A percentile compares a stretch with the other conserved stretches of the same genome.
Evolutionary conservation across 176 grass and related monocot species (phyloP).

Genomic region (Ensete glaucum): DNA sequence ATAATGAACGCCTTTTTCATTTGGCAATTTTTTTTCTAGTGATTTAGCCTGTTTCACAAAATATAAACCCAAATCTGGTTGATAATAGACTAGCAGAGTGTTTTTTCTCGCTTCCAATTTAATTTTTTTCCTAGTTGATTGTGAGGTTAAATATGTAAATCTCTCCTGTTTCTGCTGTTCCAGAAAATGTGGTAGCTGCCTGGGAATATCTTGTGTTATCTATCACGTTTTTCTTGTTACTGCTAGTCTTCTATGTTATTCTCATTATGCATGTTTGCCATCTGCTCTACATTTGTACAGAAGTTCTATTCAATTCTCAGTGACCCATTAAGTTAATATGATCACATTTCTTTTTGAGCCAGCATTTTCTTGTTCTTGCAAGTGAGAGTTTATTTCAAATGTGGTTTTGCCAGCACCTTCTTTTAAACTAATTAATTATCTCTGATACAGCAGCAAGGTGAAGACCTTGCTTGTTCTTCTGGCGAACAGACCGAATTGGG

Average conservation of each 20-base stretch:
- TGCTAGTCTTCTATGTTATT: neutral
- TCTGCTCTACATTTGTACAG: neutral
- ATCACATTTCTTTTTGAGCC: neutral
- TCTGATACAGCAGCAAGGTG: slow-evolving; percentile 8
- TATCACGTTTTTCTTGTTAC: neutral
- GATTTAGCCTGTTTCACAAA: too few relatives aligned
- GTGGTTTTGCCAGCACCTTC: too few relatives aligned
- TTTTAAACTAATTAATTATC: too few relatives aligned
- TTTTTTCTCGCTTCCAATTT: neutral
- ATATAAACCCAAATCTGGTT: too few relatives aligned
- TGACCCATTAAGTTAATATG: neutral
- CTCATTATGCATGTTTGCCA: neutral
- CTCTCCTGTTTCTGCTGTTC: neutral
- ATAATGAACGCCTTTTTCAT: too few relatives aligned
- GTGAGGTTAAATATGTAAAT: neutral
- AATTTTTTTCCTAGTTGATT: neutral
- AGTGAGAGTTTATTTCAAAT: neutral
- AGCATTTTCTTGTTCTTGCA: neutral
- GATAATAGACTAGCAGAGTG: too few relatives aligned
- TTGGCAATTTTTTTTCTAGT: too few relatives aligned
- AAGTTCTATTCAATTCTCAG: neutral
- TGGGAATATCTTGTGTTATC: too few relatives aligned
- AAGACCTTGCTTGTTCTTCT: slow-evolving; percentile 17
- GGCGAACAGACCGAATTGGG: slow-evolving; percentile 4
- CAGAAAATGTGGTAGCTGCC: neutral